phyloP scores from a whole-genome alignment of 2,329 filamentous ascomycete species.

The Pestalotiopsis sp. region DNA sequence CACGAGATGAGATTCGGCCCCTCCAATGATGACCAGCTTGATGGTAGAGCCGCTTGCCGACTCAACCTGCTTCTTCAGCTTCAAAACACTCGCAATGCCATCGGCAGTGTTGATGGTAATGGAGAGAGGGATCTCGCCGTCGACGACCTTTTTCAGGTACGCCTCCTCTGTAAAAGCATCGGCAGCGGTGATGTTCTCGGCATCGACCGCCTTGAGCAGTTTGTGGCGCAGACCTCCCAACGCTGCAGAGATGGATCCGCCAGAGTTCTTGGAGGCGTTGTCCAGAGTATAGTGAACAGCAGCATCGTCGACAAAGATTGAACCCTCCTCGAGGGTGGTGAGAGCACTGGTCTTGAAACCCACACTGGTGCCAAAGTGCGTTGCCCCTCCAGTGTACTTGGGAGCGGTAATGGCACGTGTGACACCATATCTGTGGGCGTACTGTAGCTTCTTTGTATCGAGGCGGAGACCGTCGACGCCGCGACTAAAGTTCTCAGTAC shows the following conservation, averaged over 20 bases:
- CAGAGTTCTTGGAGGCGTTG: constrained; percentile 44
- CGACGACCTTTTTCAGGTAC: constrained; percentile 57
- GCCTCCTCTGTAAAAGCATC: constrained; percentile 50
- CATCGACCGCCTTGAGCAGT: constrained; percentile 53
- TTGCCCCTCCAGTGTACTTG: constrained; percentile 40
- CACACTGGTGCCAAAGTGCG: constrained; percentile 60
- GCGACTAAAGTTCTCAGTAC: constrained; percentile 53
- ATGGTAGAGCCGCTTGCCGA: constrained; percentile 36
- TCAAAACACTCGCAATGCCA: constrained; percentile 61
- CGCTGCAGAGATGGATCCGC: constrained; percentile 54
- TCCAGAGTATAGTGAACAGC: constrained; percentile 63
- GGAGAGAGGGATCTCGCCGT: constrained; percentile 56
- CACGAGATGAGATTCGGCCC: constrained; percentile 64
- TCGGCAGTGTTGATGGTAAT: constrained; percentile 66
- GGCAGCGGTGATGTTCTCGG: constrained; percentile 36
- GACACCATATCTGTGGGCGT: constrained; percentile 57
- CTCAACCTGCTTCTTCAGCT: constrained; percentile 61
- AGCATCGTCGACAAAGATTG: constrained; percentile 56
- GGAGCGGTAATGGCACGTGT: constrained; percentile 63
- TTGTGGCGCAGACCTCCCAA: constrained; percentile 55
- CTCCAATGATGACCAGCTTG: constrained; percentile 62
- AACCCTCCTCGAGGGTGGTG: constrained; percentile 48
- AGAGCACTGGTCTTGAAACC: constrained; percentile 57
- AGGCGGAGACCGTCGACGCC: constrained; percentile 60
- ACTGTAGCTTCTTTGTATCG: constrained; percentile 57